Evolutionary conservation across 2,329 filamentous ascomycete species (phyloP).

Genomic region (Mollisiaceae sp.): DNA sequence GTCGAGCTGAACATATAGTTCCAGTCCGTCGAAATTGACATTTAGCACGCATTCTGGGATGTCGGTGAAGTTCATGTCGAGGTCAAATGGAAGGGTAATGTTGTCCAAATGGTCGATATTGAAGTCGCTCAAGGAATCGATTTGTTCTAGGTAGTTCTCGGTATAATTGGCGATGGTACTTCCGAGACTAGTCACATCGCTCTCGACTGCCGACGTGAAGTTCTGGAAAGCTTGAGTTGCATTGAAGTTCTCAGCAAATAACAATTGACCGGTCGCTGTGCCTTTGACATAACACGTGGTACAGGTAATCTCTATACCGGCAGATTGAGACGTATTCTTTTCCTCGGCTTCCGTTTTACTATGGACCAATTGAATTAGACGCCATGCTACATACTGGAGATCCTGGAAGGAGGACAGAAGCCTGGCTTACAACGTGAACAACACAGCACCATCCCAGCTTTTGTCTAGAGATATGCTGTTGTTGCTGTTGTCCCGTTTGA

Average conservation of each 20-base stretch:
- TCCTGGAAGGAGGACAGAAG: background rate
- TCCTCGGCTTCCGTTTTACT: constrained; percentile 18
- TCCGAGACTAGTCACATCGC: constrained; percentile 45
- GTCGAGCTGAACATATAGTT: constrained; percentile 56
- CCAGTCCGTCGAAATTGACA: constrained; percentile 56
- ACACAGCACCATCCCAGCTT: constrained; percentile 47
- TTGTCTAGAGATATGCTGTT: constrained; percentile 46
- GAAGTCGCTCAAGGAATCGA: background rate
- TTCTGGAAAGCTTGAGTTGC: constrained; percentile 43
- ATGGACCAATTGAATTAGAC: constrained; percentile 19
- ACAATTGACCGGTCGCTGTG: constrained; percentile 49
- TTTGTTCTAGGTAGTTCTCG: constrained; percentile 4
- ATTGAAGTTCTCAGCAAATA: constrained; percentile 50
- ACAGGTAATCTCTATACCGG: constrained; percentile 51
- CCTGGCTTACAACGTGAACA: constrained; percentile 41
- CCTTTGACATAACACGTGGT: constrained; percentile 57
- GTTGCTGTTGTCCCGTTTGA: constrained; percentile 35
- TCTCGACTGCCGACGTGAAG: constrained; percentile 42
- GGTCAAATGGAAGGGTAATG: constrained; percentile 44
- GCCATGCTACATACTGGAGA: constrained; percentile 15
- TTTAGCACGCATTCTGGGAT: constrained; percentile 51
- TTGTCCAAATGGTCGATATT: constrained; percentile 21
- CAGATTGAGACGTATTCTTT: constrained; percentile 32
- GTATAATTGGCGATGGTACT: constrained; percentile 39
- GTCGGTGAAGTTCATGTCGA: constrained; percentile 50